phyloP scores from a whole-genome alignment of 768 basidiomycete species.

The Podaxis pistillaris region DNA sequence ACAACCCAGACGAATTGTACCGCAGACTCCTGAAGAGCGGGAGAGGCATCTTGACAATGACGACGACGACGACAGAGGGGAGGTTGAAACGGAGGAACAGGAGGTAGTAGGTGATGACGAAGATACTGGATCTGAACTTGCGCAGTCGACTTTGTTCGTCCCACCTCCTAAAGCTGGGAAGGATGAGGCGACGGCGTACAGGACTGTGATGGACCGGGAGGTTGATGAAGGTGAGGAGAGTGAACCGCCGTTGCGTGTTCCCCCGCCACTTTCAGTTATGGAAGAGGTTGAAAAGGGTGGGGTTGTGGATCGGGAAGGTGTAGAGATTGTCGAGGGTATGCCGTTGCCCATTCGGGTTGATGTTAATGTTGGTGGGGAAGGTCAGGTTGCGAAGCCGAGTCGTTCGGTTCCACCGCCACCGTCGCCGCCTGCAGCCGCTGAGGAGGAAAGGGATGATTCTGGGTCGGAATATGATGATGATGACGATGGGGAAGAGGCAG shows the following conservation, averaged over 20 bases:
- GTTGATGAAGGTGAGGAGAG: constrained; percentile 26
- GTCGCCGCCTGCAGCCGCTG: constrained; percentile 16
- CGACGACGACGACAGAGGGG: constrained; percentile 15
- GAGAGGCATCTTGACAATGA: background rate
- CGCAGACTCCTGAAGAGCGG: constrained; percentile 24
- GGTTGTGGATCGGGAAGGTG: background rate
- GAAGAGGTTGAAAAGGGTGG: background rate
- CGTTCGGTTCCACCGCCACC: constrained; percentile 16
- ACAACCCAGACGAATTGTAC: constrained; percentile 26
- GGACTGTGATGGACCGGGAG: constrained; percentile 16
- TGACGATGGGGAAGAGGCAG: constrained; percentile 18
- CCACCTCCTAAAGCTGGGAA: constrained; percentile 23
- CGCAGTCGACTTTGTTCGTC: constrained; percentile 26
- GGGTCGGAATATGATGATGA: constrained; percentile 34
- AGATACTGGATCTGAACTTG: constrained; percentile 7
- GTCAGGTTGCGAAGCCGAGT: constrained; percentile 18
- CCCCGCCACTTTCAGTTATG: constrained; percentile 3
- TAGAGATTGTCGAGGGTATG: constrained; percentile 4
- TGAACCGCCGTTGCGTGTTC: constrained; percentile 26
- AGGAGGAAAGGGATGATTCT: constrained; percentile 20
- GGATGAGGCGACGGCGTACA: constrained; percentile 9
- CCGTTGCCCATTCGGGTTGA: constrained; percentile 16
- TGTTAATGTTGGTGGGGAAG: background rate
- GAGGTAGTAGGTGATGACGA: background rate
- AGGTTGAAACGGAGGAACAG: background rate